These are phyloP conservation scores for Acacia melanoxylon DNA, from an alignment of 306 rosid species.

Conservation along the genomic window DNA sequence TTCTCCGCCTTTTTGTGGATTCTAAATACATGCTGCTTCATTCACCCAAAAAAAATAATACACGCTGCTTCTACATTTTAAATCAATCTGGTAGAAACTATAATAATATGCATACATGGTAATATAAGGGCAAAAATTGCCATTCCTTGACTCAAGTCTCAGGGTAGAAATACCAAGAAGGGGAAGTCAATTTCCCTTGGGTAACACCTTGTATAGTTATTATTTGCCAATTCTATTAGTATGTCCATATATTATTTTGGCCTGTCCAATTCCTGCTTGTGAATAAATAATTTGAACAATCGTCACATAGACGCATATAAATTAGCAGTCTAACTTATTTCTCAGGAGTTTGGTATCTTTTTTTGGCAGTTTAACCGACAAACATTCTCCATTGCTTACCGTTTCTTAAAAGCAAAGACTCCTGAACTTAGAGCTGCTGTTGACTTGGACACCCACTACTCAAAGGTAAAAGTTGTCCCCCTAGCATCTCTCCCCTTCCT, in stretches of 20 bases:
- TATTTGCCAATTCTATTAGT: background rate
- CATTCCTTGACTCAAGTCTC: background rate
- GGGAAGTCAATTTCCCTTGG: background rate
- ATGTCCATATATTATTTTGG: background rate
- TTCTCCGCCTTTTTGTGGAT: background rate
- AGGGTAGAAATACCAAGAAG: background rate
- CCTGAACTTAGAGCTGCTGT: slow-evolving; percentile 96
- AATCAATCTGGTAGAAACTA: background rate
- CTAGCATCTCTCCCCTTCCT: slow-evolving; percentile 5
- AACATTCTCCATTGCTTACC: slow-evolving; percentile 74
- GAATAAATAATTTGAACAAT: background rate
- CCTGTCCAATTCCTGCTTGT: background rate
- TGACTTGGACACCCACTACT: slow-evolving; percentile 97
- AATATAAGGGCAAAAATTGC: background rate
- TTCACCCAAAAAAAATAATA: background rate
- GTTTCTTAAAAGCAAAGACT: slow-evolving; percentile 88
- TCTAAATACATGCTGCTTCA: slow-evolving; percentile 21
- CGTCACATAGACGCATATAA: background rate
- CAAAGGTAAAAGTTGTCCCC: slow-evolving; percentile 51
- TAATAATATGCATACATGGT: background rate
- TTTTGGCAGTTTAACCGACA: slow-evolving; percentile 64
- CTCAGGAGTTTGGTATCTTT: background rate
- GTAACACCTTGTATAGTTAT: background rate
- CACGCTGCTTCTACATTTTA: slow-evolving; percentile 20
- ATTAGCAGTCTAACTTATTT: background rate